Evolutionary conservation across 768 basidiomycete genomes (phyloP).

Genomic region (Daedaleopsis nitida): DNA sequence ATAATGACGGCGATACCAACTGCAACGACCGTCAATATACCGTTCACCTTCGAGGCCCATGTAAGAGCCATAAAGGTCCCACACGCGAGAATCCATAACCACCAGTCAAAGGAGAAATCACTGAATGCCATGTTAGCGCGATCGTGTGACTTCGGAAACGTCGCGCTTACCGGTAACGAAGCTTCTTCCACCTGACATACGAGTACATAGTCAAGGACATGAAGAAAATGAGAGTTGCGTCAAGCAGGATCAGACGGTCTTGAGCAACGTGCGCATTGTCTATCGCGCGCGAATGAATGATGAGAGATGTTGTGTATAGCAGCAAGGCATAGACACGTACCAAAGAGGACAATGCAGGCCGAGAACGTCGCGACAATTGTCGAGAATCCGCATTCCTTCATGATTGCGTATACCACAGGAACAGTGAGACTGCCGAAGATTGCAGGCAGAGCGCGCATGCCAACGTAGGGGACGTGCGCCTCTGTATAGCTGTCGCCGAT

Average conservation of each 20-base stretch:
- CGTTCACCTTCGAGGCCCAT: slow-evolving; percentile 98
- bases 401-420: slow-evolving; percentile 91
- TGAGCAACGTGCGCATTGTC: slow-evolving; percentile 97
- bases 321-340: slow-evolving; percentile 47
- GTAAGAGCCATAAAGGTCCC: slow-evolving; percentile 95
- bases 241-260: slow-evolving; percentile 94
- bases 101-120: slow-evolving; percentile 90
- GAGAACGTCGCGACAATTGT: slow-evolving; percentile 90
- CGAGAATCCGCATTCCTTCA: slow-evolving; percentile 98
- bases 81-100: slow-evolving; percentile 89
- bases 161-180: slow-evolving; percentile 76
- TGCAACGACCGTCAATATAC: slow-evolving; percentile 84
- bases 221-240: slow-evolving; percentile 94
- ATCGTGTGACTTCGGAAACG: background rate
- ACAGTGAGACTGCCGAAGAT: slow-evolving; percentile 89
- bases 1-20: slow-evolving; percentile 91
- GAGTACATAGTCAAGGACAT: slow-evolving; percentile 91
- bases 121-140: slow-evolving; percentile 40
- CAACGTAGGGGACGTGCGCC: slow-evolving; percentile 89
- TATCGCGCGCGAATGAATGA: slow-evolving; percentile 31
- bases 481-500: slow-evolving; percentile 93
- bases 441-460: slow-evolving; percentile 91
- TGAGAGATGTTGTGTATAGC: background rate
- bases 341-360: slow-evolving; percentile 82
- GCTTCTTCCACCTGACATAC: slow-evolving; percentile 93